Base-by-base conservation (phyloP, 192 early-diverging fungal genomes). In the Podochytrium sp. region DNA sequence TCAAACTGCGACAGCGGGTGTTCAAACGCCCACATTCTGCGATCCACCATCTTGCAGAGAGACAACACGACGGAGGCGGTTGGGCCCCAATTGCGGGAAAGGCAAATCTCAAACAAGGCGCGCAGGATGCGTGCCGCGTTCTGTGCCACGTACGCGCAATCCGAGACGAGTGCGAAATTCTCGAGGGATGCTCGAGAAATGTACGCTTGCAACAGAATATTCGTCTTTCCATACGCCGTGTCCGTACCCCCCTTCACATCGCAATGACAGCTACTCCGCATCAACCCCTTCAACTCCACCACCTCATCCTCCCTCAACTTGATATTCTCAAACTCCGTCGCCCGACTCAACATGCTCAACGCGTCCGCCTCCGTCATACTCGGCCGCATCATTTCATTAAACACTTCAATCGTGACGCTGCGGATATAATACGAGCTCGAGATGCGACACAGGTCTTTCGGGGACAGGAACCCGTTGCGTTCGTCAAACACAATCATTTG, bases 401-500 rank as follows among this genome's bases (percentile, higher is more conserved):
- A 95, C 0, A 87, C 87, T 77, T 94, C 96, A 55, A 99, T 90
- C 74, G 90, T 96, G 43, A 86, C 87, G 66, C 93, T 90, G 7
- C 86, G 89, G 71, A 99, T 90, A 81, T 99, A 99, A 80, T 91
- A 99, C 55, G 92, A 85, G 62, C 94, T 95, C 7, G 95, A 90
- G 32, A 94, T 98, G 56, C 98, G 89, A 5, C 98, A 96, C 34
- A 98, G 80, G 74, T 97, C 96, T 78, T 95, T 98, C 33, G 93
- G 80, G 2, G 89, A 91, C 64, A 99, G 78, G 69, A 90, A 94
- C 0, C 94, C 93, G 0, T 91, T 94, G 5, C 84, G 80, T 62
- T 90, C 85, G 72, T 96, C 92, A 79, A 88, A 98, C 43, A 91
- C 88, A 67, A 99, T 94, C 96, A 99, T 98, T 75, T 98, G 94